These are phyloP conservation scores for Ramaria sp. DNA, from an alignment of 768 basidiomycete genomes.

Conservation along the genomic window DNA sequence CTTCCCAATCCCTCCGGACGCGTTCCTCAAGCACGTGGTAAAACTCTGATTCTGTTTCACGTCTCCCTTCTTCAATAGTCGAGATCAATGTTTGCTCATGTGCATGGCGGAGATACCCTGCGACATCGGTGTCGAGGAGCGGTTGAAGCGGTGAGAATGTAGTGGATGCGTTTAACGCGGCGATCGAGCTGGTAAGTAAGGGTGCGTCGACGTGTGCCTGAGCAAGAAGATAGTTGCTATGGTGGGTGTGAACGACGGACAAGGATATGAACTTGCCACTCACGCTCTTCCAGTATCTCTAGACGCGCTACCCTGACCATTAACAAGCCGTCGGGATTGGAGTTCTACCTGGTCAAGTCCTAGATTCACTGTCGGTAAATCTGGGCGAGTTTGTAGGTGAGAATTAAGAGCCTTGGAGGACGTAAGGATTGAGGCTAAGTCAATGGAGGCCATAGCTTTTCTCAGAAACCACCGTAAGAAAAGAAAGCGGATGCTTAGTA, in stretches of 20 bases:
- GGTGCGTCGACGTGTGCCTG: slow-evolving; percentile 91
- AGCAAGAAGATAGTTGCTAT: slow-evolving; percentile 83
- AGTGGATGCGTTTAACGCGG: slow-evolving; percentile 66
- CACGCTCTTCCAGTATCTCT: slow-evolving; percentile 68
- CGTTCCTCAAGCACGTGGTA: slow-evolving; percentile 71
- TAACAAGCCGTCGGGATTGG: slow-evolving; percentile 76
- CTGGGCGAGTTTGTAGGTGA: slow-evolving; percentile 57
- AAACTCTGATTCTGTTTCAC: slow-evolving; percentile 77
- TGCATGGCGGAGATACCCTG: slow-evolving; percentile 88
- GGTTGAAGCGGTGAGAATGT: slow-evolving; percentile 88
- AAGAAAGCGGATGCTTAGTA: background rate
- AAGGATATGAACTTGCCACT: slow-evolving; percentile 18
- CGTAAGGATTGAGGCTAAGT: slow-evolving; percentile 15
- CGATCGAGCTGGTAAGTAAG: slow-evolving; percentile 74
- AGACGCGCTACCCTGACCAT: slow-evolving; percentile 50
- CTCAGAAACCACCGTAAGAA: background rate
- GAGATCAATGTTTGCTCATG: slow-evolving; percentile 93
- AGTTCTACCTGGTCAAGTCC: slow-evolving; percentile 93
- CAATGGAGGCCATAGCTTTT: slow-evolving; percentile 9
- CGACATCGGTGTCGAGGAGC: slow-evolving; percentile 87
- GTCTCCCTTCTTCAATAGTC: slow-evolving; percentile 83
- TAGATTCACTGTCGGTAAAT: slow-evolving; percentile 80
- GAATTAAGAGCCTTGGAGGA: slow-evolving; percentile 49
- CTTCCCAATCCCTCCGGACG: slow-evolving; percentile 77
- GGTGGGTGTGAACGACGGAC: slow-evolving; percentile 9